Evolutionary conservation across 2,329 filamentous ascomycete species (phyloP), one percentile per base, ranked within the genome.

Genomic region (Penicillium sp.): DNA sequence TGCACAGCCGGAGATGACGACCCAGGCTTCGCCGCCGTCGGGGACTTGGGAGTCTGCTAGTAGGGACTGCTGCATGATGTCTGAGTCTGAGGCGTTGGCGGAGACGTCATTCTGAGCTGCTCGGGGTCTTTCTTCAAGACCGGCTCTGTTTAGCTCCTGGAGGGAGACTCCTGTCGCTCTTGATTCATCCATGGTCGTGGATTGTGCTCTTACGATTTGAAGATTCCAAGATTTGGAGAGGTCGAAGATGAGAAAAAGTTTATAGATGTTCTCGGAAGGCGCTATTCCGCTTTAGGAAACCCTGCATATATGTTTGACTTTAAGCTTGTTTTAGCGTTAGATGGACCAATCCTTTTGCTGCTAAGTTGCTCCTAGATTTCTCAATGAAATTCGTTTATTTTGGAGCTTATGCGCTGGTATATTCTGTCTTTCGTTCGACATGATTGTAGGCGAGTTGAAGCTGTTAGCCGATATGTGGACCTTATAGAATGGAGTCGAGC

Each of bases 1-100:
- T 2, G 78, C 76, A 59, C 80, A 83, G 31, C 73, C 75, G 3
- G 68, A 69, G 22, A 86, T 79, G 7, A 86, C 73, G 75, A 68
- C 50, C 67, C 67, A 69, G 31, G 59, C 66, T 32, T 67, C 59
- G 5, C 66, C 67, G 14, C 67, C 66, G 16, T 69, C 67, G 3
- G 67, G 67, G 9, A 69, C 76, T 27, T 74, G 60, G 0, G 76
- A 73, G 63, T 82, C 80, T 5, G 74, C 77, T 2, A 74, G 57
- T 3, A 72, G 72, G 0, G 79, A 81, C 2, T 75, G 75, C 44
- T 76, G 70, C 57, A 81, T 70, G 21, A 50, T 44, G 27, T 44
- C 48, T 14, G 29, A 32, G 43, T 50, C 48, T 4, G 48, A 50
- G 31, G 39, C 18, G 14, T 29, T 5, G 10, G 40, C 34, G n/a